phyloP scores from a whole-genome alignment of 768 basidiomycete genomes.

The Omphalotus guepiniiformis region DNA sequence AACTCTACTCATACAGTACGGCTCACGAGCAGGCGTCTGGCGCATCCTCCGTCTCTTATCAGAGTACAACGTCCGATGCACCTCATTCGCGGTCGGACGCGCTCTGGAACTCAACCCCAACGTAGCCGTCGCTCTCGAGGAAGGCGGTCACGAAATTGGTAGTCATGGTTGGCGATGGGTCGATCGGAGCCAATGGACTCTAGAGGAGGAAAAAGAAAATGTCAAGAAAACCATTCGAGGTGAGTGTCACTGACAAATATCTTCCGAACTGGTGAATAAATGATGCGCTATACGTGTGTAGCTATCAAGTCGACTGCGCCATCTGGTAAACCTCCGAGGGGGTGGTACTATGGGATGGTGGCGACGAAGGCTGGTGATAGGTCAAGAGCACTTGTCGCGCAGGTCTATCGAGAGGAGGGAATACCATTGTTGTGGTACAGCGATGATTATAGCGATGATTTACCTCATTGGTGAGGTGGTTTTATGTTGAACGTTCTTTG shows the following conservation, averaged over 20 bases:
- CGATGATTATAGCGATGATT: slow-evolving; percentile 12
- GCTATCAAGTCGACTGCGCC: not conserved
- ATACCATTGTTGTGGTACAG: slow-evolving; percentile 9
- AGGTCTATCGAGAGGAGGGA: slow-evolving; percentile 7
- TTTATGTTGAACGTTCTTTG: not conserved
- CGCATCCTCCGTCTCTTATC: slow-evolving; percentile 10
- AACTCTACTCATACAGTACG: slow-evolving; percentile 4
- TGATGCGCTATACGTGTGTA: not conserved
- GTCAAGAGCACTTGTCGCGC: slow-evolving; percentile 9
- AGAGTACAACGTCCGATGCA: slow-evolving; percentile 9
- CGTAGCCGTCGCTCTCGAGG: slow-evolving; percentile 7
- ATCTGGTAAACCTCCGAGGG: slow-evolving; percentile 7
- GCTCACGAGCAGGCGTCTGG: slow-evolving; percentile 12
- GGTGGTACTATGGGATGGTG: slow-evolving; percentile 11
- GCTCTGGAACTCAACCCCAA: slow-evolving; percentile 10
- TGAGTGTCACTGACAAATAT: not conserved
- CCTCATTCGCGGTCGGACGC: slow-evolving; percentile 8
- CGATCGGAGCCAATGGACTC: slow-evolving; percentile 5
- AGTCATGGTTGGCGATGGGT: slow-evolving; percentile 13
- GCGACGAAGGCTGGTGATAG: not conserved
- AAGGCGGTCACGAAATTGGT: slow-evolving; percentile 9
- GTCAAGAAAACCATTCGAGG: slow-evolving; percentile 6
- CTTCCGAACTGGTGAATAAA: not conserved
- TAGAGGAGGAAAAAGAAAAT: slow-evolving; percentile 7
- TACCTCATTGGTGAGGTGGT: slow-evolving; percentile 10